Base-by-base conservation (phyloP, 768 basidiomycete species). In the Boletus sp. region DNA sequence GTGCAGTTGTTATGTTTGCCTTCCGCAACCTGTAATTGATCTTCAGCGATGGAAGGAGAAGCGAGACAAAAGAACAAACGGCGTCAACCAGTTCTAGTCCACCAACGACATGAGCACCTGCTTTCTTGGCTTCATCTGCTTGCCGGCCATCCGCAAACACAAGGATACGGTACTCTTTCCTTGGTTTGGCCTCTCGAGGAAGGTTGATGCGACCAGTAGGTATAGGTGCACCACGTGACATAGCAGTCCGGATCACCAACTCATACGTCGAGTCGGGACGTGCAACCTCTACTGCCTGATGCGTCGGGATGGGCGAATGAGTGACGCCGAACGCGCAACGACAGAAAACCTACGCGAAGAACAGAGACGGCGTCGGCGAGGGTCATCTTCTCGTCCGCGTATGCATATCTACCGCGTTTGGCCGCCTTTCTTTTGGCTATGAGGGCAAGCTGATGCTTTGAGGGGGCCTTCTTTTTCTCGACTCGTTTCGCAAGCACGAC, bases 101-200 rank as follows among this genome's bases (percentile, higher is more conserved):
- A 46, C 97, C 97, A 15, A 98, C 92, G 58, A 89, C 83, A 57
- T 93, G 84, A 1, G 95, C 97, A 7, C 97, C 97, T 5, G 92
- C 92, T 42, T 79, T 83, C 72, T 81, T 86, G 0, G 97, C 97
- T 29, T 90, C 86, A 18, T 92, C 90, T 17, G 89, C 92, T 50
- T 82, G 79, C 54, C 84, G 78, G 6, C 92, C 92, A 63, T 94
- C 91, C 4, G 94, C 94, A 65, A 98, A 98, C 32, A 96, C 94
- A n/a, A 97, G 80, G 52, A 98, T 86, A 54, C 82, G 85, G 58
- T 91, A 89, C 64, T 86, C 82, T 35, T 78, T 67, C 64, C 83
- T 85, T 29, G 83, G 71, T 66, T 91, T 92, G 39, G 89, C 83
- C 64, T 95, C 92, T 47, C 85, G 78, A 0, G 94, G 93, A 47